phyloP scores from a whole-genome alignment of 1,139 yeast genomes.

The Lodderomyces elongisporus region DNA sequence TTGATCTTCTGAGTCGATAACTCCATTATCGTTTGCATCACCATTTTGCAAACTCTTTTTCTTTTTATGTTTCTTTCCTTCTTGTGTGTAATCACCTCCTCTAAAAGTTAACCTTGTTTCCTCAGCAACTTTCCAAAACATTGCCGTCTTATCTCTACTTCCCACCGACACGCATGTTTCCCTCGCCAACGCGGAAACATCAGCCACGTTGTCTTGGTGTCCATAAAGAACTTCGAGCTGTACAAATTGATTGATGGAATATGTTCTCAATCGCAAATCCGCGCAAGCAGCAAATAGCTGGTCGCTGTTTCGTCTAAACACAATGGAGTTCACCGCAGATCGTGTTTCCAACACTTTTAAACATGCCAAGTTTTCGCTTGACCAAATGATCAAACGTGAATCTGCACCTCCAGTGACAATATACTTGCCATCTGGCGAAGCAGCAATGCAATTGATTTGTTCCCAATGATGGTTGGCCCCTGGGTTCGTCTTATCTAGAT shows the following conservation, averaged over 20 bases:
- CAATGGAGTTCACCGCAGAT: conserved; percentile 67
- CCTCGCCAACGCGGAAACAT: conserved; percentile 69
- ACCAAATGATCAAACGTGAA: conserved; percentile 78
- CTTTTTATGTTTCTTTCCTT: conserved; percentile 34
- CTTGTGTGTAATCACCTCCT: conserved; percentile 68
- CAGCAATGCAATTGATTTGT: conserved; percentile 74
- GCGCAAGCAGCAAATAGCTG: conserved; percentile 91
- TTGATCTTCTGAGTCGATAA: too few species aligned
- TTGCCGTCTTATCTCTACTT: conserved; percentile 87
- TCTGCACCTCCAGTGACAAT: conserved; percentile 92
- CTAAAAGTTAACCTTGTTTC: conserved; percentile 90
- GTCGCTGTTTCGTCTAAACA: conserved; percentile 75
- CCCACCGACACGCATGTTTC: conserved; percentile 97
- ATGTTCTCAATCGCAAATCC: conserved; percentile 85
- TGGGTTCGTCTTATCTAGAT: conserved; percentile 32
- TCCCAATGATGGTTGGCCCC: conserved; percentile 64
- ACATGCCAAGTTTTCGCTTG: conserved; percentile 69
- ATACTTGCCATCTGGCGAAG: conserved; percentile 79
- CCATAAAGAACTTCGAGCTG: conserved; percentile 91
- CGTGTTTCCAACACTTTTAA: conserved; percentile 73
- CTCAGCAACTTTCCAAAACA: conserved; percentile 95
- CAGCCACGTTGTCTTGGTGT: conserved; percentile 86
- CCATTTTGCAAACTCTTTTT: conserved; percentile 20
- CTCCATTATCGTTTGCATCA: conserved; percentile 11
- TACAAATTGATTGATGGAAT: conserved; percentile 77